phyloP scores from a whole-genome alignment of 2,329 filamentous ascomycete species.

The Sclerotiophoma versabilis region DNA sequence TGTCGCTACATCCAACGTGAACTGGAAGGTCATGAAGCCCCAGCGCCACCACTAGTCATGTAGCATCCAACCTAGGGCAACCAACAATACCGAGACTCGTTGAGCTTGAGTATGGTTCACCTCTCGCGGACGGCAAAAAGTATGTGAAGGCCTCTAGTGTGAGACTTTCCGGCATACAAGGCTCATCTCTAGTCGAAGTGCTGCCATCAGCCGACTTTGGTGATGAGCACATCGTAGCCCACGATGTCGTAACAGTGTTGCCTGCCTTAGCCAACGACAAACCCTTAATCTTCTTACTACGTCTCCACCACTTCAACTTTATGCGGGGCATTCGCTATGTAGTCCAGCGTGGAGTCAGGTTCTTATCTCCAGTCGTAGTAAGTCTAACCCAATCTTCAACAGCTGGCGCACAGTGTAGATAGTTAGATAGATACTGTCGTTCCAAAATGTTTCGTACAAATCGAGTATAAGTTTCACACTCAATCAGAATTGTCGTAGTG shows the following conservation, averaged over 20 bases:
- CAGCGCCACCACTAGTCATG: background rate
- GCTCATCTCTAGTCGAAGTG: background rate
- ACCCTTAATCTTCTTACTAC: background rate
- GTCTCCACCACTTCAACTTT: conserved; percentile 4
- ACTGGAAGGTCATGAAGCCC: too few species aligned
- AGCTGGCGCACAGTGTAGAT: background rate
- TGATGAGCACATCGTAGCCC: conserved; percentile 8
- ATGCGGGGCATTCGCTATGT: conserved; percentile 8
- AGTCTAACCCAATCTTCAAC: background rate
- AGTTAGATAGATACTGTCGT: background rate
- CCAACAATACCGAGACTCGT: background rate
- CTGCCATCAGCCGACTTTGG: conserved; percentile 1
- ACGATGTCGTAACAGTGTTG: conserved; percentile 8
- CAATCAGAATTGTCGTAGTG: conserved; percentile 2
- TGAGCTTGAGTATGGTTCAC: background rate
- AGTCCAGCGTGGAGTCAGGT: conserved; percentile 10
- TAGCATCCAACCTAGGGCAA: background rate
- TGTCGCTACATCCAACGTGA: too few species aligned
- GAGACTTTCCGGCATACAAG: background rate
- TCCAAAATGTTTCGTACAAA: too few species aligned
- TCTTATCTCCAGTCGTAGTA: background rate
- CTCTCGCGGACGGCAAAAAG: background rate
- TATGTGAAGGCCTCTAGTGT: background rate
- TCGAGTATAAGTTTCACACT: too few species aligned
- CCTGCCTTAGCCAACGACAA: conserved; percentile 5